phyloP scores from a whole-genome alignment of 1,139 yeast species.

The Diutina sp. region DNA sequence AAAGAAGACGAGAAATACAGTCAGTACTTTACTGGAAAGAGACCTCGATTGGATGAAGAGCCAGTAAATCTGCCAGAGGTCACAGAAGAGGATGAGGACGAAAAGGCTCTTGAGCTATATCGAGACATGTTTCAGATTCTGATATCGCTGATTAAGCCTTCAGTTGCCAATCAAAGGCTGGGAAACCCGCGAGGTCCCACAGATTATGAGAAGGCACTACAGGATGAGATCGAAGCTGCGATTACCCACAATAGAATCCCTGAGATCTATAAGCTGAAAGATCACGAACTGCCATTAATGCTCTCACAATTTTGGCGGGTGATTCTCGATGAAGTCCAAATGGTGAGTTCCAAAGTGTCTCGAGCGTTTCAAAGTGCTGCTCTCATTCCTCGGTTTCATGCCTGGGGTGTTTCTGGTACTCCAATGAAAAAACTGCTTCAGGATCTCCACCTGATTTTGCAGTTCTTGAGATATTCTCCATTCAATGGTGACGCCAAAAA shows the following conservation, averaged over 20 bases:
- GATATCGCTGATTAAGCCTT: not conserved
- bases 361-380: slow-evolving; percentile 74
- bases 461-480: slow-evolving; percentile 57
- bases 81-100: not conserved
- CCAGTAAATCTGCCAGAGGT: not conserved
- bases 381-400: slow-evolving; percentile 69
- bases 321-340: slow-evolving; percentile 85
- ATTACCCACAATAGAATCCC: not conserved
- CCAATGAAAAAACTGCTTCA: slow-evolving; percentile 57
- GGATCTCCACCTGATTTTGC: slow-evolving; percentile 45
- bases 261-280: slow-evolving; percentile 1
- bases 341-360: slow-evolving; percentile 66
- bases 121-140: not conserved
- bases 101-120: not conserved
- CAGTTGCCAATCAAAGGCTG: not conserved
- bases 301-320: slow-evolving; percentile 84
- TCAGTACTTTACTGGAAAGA: not conserved
- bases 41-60: not conserved
- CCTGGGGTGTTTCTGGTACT: slow-evolving; percentile 97
- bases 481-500: slow-evolving; percentile 31
- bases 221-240: not conserved
- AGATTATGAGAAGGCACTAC: not conserved
- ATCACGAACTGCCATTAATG: slow-evolving; percentile 73
- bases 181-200: not conserved
- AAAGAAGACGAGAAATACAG: not conserved